Percentiles rank a stretch among this genome's conserved stretches.
Evolutionary conservation across 2,329 filamentous ascomycete species (phyloP).

Genomic region (Diaporthe sp.): DNA sequence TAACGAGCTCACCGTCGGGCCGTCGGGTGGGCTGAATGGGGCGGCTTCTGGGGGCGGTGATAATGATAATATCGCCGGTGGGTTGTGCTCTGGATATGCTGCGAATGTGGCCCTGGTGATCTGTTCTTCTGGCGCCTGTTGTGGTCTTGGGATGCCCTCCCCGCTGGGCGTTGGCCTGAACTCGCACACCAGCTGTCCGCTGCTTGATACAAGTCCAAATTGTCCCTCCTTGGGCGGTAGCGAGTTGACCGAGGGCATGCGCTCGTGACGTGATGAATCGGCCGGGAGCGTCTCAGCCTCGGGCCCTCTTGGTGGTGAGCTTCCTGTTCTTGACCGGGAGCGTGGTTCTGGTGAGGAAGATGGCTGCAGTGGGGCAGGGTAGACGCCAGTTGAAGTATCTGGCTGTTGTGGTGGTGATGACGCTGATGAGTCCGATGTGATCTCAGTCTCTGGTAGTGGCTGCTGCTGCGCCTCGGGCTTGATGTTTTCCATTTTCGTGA

Average conservation of each 20-base stretch:
- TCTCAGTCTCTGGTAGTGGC: not conserved
- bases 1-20: not conserved
- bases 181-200: slow-evolving; percentile 25
- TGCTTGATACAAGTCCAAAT: slow-evolving; percentile 19
- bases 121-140: not conserved
- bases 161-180: not conserved
- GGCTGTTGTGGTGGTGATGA: not conserved
- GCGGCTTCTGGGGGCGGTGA: not conserved
- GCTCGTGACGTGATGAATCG: not conserved
- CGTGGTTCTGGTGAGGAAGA: not conserved
- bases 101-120: not conserved
- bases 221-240: slow-evolving; percentile 2
- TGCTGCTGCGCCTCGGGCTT: not conserved
- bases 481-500: not conserved
- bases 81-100: not conserved
- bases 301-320: not conserved
- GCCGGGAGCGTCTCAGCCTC: not conserved
- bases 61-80: not conserved
- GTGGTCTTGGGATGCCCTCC: not conserved
- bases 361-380: not conserved
- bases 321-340: not conserved
- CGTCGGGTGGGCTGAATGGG: not conserved
- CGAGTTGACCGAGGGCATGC: slow-evolving; percentile 10
- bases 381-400: not conserved
- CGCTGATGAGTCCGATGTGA: not conserved